Base-by-base conservation (phyloP, 805 yeast species). In the Candida piceae region DNA sequence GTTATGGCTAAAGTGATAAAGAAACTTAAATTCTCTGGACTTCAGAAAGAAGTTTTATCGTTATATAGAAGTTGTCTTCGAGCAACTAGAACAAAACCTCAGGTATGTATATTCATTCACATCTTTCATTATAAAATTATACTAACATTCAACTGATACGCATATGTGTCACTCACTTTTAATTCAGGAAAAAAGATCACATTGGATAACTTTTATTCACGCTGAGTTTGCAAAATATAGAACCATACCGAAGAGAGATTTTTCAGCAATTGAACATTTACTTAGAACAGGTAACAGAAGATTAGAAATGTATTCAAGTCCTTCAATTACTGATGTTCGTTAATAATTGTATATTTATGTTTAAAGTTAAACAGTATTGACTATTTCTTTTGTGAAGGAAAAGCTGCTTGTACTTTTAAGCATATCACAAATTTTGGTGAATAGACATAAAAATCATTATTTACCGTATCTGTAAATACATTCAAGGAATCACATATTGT, bases 191-290 rank as follows among this genome's bases (percentile, higher is more conserved):
- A 55, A 53, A 22, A 48, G 58, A 23, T 29, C 36, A 4, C 55
- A 63, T 38, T 63, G 68, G 68, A 32, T 49, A 6, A 37, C 31
- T 10, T 63, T 52, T 30, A 48, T 62, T 7, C 67, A 61, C 45
- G 34, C 42, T n/a, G 90, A 86, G 53, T 90, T 89, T 57, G 63
- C 53, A 12, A 76, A 77, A 48, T 67, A 78, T 55, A 63, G 67
- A 34, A 49, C 57, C 21, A 60, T 89, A 9, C 76, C 83, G 25
- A 80, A 83, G 57, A 81, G 84, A 48, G 95, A 86, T 46, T 89
- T 89, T 57, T 70, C 81, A 30, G 83, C 95, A 1, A 78, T 89
- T 30, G 97, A 89, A 56, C 88, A 89, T 60, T 66, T 90, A 26
- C 59, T 89, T 28, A 67, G 97, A 40, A 70, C 73, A 3, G 97